Evolutionary conservation across 139 green algal species (phyloP).

Genomic region (Pleodorina starrii): DNA sequence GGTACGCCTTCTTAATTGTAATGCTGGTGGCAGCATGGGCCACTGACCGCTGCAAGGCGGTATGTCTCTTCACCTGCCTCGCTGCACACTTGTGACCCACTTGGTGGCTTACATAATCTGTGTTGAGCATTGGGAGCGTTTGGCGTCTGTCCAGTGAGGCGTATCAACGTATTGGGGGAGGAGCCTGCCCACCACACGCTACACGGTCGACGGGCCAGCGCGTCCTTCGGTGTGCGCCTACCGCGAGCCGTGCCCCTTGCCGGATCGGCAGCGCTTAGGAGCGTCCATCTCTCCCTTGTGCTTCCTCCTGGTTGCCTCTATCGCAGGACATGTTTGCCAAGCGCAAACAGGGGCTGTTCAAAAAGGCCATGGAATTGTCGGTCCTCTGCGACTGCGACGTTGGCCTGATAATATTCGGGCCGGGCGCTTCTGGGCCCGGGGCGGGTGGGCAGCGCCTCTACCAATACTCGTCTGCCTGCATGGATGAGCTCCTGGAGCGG

Average conservation of each 20-base stretch:
- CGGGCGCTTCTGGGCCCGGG: conserved; percentile 49
- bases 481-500: conserved; percentile 75
- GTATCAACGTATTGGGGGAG: no score
- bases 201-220: no score
- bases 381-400: conserved; percentile 89
- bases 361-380: conserved; percentile 89
- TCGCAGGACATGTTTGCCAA: conserved; percentile 67
- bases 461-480: conserved; percentile 77
- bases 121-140: no score
- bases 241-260: no score
- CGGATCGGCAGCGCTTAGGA: no score
- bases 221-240: no score
- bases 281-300: no score
- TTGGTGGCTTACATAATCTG: no score
- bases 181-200: no score
- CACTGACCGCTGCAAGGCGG: not conserved
- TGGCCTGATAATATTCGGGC: conserved; percentile 82
- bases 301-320: no score
- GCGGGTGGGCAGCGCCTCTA: conserved; percentile 61
- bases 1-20: not conserved
- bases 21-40: not conserved
- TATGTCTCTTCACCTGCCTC: not conserved
- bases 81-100: no score
- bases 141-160: no score
- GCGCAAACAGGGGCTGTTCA: conserved; percentile 87